These are phyloP conservation scores for Zostera marina DNA, from an alignment of 116 monocot species.

Conservation along the genomic window DNA sequence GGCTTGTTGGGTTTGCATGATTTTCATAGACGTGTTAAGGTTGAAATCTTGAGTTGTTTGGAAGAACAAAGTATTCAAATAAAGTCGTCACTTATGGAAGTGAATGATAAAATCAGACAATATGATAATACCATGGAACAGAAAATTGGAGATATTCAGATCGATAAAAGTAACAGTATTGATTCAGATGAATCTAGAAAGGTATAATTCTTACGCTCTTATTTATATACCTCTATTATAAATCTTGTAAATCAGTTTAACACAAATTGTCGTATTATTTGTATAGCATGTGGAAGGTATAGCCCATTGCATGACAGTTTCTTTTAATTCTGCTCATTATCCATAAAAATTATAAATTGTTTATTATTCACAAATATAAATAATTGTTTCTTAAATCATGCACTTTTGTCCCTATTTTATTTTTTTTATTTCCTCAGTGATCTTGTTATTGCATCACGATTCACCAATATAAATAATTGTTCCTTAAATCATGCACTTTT, in stretches of 20 bases:
- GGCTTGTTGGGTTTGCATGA: slow-evolving; percentile 31
- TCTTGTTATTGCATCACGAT: background rate
- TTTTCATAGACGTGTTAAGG: slow-evolving; percentile 30
- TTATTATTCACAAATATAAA: background rate
- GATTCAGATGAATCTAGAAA: slow-evolving; percentile 18
- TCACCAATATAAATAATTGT: too few relatives aligned
- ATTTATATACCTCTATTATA: background rate
- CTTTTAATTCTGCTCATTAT: background rate
- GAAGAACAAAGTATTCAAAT: slow-evolving; percentile 44
- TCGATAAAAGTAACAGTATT: slow-evolving; percentile 18
- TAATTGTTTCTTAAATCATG: too few relatives aligned
- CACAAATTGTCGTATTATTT: background rate
- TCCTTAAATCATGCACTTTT: too few relatives aligned
- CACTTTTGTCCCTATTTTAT: too few relatives aligned
- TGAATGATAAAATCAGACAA: slow-evolving; percentile 28
- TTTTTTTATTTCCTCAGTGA: background rate
- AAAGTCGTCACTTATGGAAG: slow-evolving; percentile 21
- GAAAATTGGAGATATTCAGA: slow-evolving; percentile 11
- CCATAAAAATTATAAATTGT: background rate
- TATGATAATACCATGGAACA: slow-evolving; percentile 10
- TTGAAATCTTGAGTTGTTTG: slow-evolving; percentile 45
- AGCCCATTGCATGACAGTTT: background rate
- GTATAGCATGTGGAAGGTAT: background rate
- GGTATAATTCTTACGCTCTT: slow-evolving; percentile 14
- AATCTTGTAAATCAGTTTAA: background rate